Conservation (phyloP, 257 asterid species). For the Solanum chmielewskii region DNA sequence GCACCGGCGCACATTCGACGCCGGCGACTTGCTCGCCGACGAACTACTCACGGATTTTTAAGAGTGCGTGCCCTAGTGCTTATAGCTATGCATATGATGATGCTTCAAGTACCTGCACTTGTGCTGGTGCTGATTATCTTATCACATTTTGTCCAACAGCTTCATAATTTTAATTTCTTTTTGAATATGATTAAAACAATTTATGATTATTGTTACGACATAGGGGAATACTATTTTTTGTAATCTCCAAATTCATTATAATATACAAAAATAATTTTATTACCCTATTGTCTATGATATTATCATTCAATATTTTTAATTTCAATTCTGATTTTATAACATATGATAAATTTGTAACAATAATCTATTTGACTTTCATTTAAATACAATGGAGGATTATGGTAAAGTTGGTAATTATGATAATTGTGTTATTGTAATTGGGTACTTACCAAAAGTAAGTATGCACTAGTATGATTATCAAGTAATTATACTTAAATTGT, state of each 20-base stretch:
- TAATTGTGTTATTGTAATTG: neutral
- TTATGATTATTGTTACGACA: neutral
- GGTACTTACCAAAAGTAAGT: neutral
- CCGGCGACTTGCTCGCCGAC: slow-evolving; percentile 70
- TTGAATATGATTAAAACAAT: too few relatives aligned
- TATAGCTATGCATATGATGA: slow-evolving; percentile 96
- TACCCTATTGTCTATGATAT: neutral
- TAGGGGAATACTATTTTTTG: neutral
- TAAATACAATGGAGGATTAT: neutral
- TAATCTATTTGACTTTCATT: too few relatives aligned
- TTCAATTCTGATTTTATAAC: too few relatives aligned
- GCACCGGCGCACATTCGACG: slow-evolving; percentile 64
- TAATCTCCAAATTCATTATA: neutral
- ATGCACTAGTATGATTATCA: neutral
- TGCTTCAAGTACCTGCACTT: slow-evolving; percentile 62
- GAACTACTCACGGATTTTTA: slow-evolving; percentile 50
- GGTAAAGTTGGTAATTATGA: neutral
- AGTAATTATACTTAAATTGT: neutral
- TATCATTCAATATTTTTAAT: neutral
- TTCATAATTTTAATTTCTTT: neutral
- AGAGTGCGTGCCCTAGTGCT: slow-evolving; percentile 78
- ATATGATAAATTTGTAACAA: too few relatives aligned
- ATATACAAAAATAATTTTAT: neutral
- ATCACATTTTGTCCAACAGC: slow-evolving; percentile 71
- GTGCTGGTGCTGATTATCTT: slow-evolving; percentile 51